A percentile compares a stretch with the other conserved stretches of the same genome.
Evolutionary conservation across 371 early-diverging fungal species (phyloP).

Genomic region (Amoeboaphelidium occidentale): DNA sequence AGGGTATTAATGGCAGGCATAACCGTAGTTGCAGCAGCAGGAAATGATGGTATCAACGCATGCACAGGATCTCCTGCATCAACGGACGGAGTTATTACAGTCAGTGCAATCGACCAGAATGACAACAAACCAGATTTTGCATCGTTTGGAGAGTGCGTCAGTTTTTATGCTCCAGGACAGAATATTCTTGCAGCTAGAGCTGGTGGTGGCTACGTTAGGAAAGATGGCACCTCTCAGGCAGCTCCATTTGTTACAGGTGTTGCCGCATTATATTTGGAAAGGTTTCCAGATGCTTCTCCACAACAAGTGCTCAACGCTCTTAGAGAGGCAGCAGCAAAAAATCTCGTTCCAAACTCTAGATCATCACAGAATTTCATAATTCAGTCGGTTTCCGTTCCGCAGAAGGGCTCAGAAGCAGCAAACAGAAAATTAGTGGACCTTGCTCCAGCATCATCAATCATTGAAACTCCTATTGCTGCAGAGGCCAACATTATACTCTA

Average conservation of each 20-base stretch:
- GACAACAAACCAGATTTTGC: background rate
- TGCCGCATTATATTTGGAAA: background rate
- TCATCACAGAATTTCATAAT: background rate
- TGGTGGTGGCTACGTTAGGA: background rate
- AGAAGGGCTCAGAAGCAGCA: background rate
- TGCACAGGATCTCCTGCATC: constrained; percentile 27
- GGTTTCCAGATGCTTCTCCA: background rate
- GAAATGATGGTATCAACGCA: constrained; percentile 24
- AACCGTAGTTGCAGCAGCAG: constrained; percentile 33
- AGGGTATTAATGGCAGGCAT: constrained; percentile 10
- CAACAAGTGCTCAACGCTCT: background rate
- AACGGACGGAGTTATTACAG: constrained; percentile 19
- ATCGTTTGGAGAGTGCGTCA: background rate
- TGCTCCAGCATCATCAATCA: background rate
- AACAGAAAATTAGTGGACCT: background rate
- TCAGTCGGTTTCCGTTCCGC: background rate
- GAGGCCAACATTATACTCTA: too few relatives aligned
- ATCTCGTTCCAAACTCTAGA: background rate
- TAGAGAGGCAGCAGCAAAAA: background rate
- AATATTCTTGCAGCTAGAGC: background rate
- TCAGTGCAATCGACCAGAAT: constrained; percentile 10
- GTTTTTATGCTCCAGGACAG: background rate
- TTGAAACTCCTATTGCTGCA: too few relatives aligned
- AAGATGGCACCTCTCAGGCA: background rate
- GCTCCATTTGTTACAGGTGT: constrained; percentile 1